Conservation (phyloP, 495 filamentous ascomycete species). For the Sordaria brevicollis region DNA sequence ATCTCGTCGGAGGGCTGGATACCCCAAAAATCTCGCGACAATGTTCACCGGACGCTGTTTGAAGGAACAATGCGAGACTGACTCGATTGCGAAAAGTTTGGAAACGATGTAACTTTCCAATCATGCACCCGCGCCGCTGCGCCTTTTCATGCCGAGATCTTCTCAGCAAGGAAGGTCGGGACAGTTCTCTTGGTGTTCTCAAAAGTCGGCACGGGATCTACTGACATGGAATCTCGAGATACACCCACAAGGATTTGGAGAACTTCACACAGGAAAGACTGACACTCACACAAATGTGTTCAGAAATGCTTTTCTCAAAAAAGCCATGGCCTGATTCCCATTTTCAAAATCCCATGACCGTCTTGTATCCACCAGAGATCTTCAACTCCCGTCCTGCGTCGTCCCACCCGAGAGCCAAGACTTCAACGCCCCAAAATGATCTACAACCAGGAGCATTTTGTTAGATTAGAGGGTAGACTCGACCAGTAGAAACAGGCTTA, state of each 20-base stretch:
- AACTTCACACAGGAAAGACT: too few relatives aligned
- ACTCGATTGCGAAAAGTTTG: too few relatives aligned
- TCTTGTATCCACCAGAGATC: background rate
- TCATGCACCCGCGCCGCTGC: background rate
- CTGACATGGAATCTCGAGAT: background rate
- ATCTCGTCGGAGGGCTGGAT: too few relatives aligned
- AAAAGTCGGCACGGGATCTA: too few relatives aligned
- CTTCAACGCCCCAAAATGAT: background rate
- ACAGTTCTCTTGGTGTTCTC: too few relatives aligned
- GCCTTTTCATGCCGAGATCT: background rate
- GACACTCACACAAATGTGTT: too few relatives aligned
- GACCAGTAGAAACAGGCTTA: too few relatives aligned
- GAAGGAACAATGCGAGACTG: background rate
- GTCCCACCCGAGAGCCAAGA: background rate
- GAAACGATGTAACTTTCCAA: background rate
- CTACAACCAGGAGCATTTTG: background rate
- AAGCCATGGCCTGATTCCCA: background rate
- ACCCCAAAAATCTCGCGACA: background rate
- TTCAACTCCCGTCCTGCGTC: background rate
- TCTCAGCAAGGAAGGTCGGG: too few relatives aligned
- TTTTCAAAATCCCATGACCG: background rate
- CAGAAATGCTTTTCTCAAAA: background rate
- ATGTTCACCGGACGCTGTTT: too few relatives aligned
- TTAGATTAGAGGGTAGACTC: too few relatives aligned
- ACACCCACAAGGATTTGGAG: background rate